phyloP scores from a whole-genome alignment of 768 basidiomycete genomes.

The Tulasnella sp. region DNA sequence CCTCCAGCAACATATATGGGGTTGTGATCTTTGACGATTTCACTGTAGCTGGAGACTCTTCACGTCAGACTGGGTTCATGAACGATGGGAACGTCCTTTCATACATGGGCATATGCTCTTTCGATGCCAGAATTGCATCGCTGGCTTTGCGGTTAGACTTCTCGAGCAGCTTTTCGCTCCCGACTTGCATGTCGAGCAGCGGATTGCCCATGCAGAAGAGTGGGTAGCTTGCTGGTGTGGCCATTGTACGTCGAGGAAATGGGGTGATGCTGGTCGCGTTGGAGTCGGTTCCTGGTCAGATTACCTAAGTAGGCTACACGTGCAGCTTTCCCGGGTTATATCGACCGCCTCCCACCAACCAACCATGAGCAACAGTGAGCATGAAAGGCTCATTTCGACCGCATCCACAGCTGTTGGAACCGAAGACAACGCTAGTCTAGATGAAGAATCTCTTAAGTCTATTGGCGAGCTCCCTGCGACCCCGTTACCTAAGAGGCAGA shows the following conservation, averaged over 20 bases:
- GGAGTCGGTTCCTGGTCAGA: slow-evolving; percentile 18
- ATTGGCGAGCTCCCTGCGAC: slow-evolving; percentile 5
- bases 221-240: slow-evolving; percentile 48
- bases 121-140: slow-evolving; percentile 93
- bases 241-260: background rate
- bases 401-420: background rate
- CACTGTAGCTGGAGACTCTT: slow-evolving; percentile 70
- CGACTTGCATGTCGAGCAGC: slow-evolving; percentile 94
- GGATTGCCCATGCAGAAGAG: slow-evolving; percentile 96
- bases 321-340: slow-evolving; percentile 19
- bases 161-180: slow-evolving; percentile 77
- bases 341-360: background rate
- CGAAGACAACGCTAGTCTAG: slow-evolving; percentile 39
- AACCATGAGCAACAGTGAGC: background rate
- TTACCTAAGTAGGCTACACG: slow-evolving; percentile 10
- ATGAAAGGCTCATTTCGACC: background rate
- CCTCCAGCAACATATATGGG: slow-evolving; percentile 95
- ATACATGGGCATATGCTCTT: slow-evolving; percentile 85
- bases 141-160: slow-evolving; percentile 93
- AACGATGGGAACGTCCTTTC: slow-evolving; percentile 39
- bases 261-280: background rate
- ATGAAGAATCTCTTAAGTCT: slow-evolving; percentile 43
- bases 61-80: background rate
- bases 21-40: slow-evolving; percentile 68
- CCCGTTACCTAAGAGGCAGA: slow-evolving; percentile 36